These are phyloP conservation scores for Leccinellum albellum DNA, from an alignment of 768 basidiomycete genomes.

Conservation along the genomic window DNA sequence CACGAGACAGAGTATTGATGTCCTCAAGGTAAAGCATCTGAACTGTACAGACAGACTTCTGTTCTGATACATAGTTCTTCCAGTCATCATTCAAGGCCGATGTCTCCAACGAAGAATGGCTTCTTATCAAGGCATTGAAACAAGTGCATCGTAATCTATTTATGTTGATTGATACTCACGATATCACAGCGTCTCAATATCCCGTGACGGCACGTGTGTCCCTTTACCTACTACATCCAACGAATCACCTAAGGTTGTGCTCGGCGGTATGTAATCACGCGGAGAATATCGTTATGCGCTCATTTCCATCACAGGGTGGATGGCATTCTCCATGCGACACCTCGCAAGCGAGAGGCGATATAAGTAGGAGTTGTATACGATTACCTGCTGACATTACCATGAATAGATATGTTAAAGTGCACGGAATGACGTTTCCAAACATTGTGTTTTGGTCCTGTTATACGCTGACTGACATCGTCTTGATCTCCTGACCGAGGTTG, in stretches of 20 bases:
- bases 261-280: no score
- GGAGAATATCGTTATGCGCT: background rate
- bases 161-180: background rate
- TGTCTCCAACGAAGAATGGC: slow-evolving; percentile 89
- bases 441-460: no score
- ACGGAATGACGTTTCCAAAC: no score
- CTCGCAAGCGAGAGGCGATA: slow-evolving; percentile 80
- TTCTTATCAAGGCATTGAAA: slow-evolving; percentile 85
- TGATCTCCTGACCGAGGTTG: slow-evolving; percentile 11
- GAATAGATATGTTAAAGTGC: background rate
- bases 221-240: slow-evolving; percentile 2
- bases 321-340: slow-evolving; percentile 83
- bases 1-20: slow-evolving; percentile 90
- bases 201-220: slow-evolving; percentile 19
- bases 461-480: background rate
- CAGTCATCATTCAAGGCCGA: slow-evolving; percentile 85
- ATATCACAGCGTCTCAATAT: slow-evolving; percentile 37
- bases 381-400: background rate
- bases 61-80: slow-evolving; percentile 7
- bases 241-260: no score
- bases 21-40: slow-evolving; percentile 66
- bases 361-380: slow-evolving; percentile 27
- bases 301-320: slow-evolving; percentile 60
- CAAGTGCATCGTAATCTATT: slow-evolving; percentile 39
- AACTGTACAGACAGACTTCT: background rate